Evolutionary conservation across 169 alveolate species (phyloP).

Genomic region (Eimeria necatrix): DNA sequence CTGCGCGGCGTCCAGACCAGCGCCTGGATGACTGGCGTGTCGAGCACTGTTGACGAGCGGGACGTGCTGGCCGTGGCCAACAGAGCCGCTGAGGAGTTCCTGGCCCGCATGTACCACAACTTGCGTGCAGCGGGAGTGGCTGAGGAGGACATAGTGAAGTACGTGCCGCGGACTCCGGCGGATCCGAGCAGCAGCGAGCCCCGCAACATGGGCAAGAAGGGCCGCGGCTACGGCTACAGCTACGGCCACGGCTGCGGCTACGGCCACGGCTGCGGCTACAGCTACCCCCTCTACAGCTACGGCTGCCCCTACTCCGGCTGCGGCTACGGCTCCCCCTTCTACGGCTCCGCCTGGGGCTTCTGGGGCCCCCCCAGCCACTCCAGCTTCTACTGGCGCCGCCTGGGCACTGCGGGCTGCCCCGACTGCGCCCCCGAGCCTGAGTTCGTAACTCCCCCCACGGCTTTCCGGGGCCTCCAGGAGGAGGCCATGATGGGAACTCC

Average conservation of each 20-base stretch:
- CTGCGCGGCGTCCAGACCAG: slow-evolving; percentile 17
- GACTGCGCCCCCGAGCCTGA: not conserved
- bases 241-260: not conserved
- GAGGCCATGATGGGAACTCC: slow-evolving; percentile 7
- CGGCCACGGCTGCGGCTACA: slow-evolving; percentile 6
- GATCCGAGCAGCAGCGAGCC: not conserved
- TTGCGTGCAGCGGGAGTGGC: slow-evolving; percentile 31
- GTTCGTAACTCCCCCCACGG: not conserved
- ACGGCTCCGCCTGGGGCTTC: slow-evolving; percentile 18
- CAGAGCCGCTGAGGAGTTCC: slow-evolving; percentile 51
- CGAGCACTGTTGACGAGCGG: not conserved
- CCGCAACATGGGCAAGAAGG: not conserved
- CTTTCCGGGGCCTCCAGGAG: not conserved
- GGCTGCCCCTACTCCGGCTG: not conserved
- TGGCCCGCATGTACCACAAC: slow-evolving; percentile 52
- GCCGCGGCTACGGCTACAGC: slow-evolving; percentile 18
- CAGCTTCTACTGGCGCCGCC: not conserved
- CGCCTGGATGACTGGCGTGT: slow-evolving; percentile 15
- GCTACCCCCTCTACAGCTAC: slow-evolving; percentile 21
- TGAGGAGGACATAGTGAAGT: slow-evolving; percentile 49
- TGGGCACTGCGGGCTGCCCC: not conserved
- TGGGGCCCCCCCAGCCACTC: not conserved
- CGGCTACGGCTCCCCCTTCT: slow-evolving; percentile 25
- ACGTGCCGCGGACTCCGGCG: not conserved
- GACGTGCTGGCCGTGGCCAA: slow-evolving; percentile 3